Conservation (phyloP, 2,329 filamentous ascomycete genomes). For the Annulohypoxylon truncatum region DNA sequence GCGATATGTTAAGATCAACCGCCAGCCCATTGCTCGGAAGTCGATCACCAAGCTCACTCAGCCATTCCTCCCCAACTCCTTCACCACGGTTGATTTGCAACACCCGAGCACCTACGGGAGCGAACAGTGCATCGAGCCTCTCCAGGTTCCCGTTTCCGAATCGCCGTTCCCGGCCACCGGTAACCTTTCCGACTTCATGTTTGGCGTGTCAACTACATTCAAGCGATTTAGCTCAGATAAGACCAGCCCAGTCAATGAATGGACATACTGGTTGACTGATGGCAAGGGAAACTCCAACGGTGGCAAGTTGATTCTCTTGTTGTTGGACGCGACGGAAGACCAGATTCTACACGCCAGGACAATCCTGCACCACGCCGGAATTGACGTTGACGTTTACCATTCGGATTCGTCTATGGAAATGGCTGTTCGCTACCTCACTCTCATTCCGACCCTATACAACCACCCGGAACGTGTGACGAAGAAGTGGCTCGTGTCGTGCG, state of each 20-base stretch:
- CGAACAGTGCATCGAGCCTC: slow-evolving; percentile 60
- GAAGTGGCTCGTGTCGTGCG: slow-evolving; percentile 72
- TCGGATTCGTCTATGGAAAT: slow-evolving; percentile 65
- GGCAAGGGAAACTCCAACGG: slow-evolving; percentile 66
- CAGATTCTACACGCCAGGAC: slow-evolving; percentile 63
- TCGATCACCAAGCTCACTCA: slow-evolving; percentile 63
- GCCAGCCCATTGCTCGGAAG: slow-evolving; percentile 62
- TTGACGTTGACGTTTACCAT: slow-evolving; percentile 68
- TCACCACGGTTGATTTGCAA: slow-evolving; percentile 61
- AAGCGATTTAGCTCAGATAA: slow-evolving; percentile 63
- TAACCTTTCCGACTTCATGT: slow-evolving; percentile 68
- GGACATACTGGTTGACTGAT: slow-evolving; percentile 71
- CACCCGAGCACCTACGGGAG: slow-evolving; percentile 54
- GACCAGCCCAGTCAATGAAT: slow-evolving; percentile 67
- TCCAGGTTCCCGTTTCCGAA: slow-evolving; percentile 63
- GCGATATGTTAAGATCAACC: slow-evolving; percentile 65
- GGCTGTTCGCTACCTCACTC: slow-evolving; percentile 68
- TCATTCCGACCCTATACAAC: slow-evolving; percentile 66
- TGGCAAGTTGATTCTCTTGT: slow-evolving; percentile 65
- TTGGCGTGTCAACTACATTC: slow-evolving; percentile 70
- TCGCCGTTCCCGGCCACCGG: slow-evolving; percentile 63
- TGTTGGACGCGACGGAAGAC: slow-evolving; percentile 63
- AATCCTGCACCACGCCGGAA: slow-evolving; percentile 60
- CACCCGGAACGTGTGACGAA: slow-evolving; percentile 60
- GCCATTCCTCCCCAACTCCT: slow-evolving; percentile 59